Evolutionary conservation across 2,329 filamentous ascomycete genomes (phyloP).

Genomic region (Neopestalotiopsis sp.): DNA sequence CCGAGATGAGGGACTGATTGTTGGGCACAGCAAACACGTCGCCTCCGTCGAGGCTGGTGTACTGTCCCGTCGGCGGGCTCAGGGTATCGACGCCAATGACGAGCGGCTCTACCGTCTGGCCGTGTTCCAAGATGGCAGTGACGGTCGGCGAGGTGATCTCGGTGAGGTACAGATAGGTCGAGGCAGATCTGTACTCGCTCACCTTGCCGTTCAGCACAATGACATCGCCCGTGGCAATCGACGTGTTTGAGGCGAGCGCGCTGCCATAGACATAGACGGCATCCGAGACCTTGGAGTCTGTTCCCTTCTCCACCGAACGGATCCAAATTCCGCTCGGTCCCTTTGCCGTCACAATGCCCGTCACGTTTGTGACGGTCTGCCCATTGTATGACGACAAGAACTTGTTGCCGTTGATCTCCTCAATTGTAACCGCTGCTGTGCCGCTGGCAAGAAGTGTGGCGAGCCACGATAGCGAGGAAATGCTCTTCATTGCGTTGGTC

Average conservation of each 20-base stretch:
- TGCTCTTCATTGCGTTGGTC: constrained; percentile 23
- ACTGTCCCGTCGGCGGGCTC: constrained; percentile 66
- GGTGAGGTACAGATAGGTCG: constrained; percentile 67
- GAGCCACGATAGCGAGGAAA: constrained; percentile 21
- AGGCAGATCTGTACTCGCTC: constrained; percentile 59
- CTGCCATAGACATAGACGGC: constrained; percentile 69
- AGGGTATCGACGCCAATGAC: constrained; percentile 64
- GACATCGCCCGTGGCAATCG: constrained; percentile 61
- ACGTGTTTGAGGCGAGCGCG: constrained; percentile 54
- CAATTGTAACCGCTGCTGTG: constrained; percentile 47
- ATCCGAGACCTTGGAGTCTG: constrained; percentile 64
- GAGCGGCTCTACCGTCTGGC: constrained; percentile 60
- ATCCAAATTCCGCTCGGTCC: constrained; percentile 68
- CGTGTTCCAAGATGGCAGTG: constrained; percentile 57
- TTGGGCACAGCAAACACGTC: constrained; percentile 71
- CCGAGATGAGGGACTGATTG: constrained; percentile 62
- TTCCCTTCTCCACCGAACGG: constrained; percentile 62
- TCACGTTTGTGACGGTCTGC: constrained; percentile 61
- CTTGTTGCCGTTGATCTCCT: constrained; percentile 69
- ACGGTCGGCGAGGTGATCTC: constrained; percentile 64
- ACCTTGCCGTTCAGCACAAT: constrained; percentile 66
- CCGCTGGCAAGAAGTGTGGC: constrained; percentile 35
- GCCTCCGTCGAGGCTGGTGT: constrained; percentile 66
- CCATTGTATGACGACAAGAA: constrained; percentile 67
- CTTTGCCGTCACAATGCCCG: constrained; percentile 70